Evolutionary conservation across 1,139 yeast genomes (phyloP).

Genomic region (Hyphopichia khmerensis): DNA sequence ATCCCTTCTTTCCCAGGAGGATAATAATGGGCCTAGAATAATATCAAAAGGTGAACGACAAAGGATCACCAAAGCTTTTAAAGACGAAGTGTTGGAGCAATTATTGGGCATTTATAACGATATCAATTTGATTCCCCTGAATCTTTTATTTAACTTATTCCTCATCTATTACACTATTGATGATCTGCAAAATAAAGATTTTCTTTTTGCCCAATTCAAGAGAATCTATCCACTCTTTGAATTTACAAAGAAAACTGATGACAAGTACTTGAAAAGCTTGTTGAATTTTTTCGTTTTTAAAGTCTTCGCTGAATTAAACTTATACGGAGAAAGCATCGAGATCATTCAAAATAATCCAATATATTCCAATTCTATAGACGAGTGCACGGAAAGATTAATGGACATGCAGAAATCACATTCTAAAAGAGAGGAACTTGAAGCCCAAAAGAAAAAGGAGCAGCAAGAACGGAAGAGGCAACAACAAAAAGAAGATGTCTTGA

Average conservation of each 20-base stretch:
- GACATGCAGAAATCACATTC: conserved; percentile 16
- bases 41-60: conserved; percentile 12
- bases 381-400: conserved; percentile 15
- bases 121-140: conserved; percentile 28
- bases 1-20: conserved; percentile 15
- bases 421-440: conserved; percentile 16
- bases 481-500: conserved; percentile 19
- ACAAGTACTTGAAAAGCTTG: conserved; percentile 22
- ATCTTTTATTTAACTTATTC: conserved; percentile 33
- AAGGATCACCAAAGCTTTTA: conserved; percentile 15
- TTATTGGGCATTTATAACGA: conserved; percentile 18
- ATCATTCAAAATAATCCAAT: conserved; percentile 23
- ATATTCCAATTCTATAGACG: conserved; percentile 13
- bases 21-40: not conserved
- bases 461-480: conserved; percentile 21
- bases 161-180: conserved; percentile 27
- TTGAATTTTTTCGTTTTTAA: conserved; percentile 36
- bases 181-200: conserved; percentile 9
- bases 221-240: conserved; percentile 10
- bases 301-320: conserved; percentile 31
- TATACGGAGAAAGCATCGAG: conserved; percentile 26
- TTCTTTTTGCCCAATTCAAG: conserved; percentile 8
- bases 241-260: conserved; percentile 8
- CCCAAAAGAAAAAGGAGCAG: conserved; percentile 13
- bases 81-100: conserved; percentile 22